These are phyloP conservation scores for Fraxinus dipetala DNA, from an alignment of 305 asterid species.

Conservation along the genomic window DNA sequence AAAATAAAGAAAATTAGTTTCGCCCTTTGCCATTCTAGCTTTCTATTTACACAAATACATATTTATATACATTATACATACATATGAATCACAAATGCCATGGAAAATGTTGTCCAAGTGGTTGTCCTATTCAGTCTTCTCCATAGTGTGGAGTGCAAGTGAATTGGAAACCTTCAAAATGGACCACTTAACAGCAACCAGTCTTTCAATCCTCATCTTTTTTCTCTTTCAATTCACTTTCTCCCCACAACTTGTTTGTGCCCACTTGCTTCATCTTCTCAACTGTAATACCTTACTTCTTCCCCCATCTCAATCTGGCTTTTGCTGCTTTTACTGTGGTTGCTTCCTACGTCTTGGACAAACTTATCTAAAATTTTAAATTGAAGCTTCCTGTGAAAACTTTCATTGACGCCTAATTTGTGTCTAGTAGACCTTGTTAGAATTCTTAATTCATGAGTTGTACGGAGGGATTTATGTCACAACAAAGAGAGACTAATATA, in stretches of 20 bases:
- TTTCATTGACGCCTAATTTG: too few species aligned
- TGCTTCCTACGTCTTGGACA: slow-evolving; percentile 10
- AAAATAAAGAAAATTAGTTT: not conserved
- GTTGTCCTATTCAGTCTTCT: slow-evolving; percentile 25
- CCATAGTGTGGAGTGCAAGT: slow-evolving; percentile 16
- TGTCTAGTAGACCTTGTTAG: too few species aligned
- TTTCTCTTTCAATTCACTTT: not conserved
- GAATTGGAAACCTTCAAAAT: slow-evolving; percentile 1
- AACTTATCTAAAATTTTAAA: not conserved
- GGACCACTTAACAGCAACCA: slow-evolving; percentile 33
- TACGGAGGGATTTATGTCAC: too few species aligned
- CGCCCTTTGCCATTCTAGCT: too few species aligned
- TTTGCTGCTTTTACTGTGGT: slow-evolving; percentile 12
- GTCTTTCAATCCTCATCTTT: slow-evolving; percentile 9
- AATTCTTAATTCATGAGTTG: too few species aligned
- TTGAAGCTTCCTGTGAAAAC: not conserved
- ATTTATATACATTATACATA: not conserved
- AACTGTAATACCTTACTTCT: slow-evolving; percentile 19
- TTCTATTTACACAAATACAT: not conserved
- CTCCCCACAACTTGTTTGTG: slow-evolving; percentile 9
- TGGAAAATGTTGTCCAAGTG: not conserved
- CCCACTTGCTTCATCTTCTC: slow-evolving; percentile 31
- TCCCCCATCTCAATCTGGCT: slow-evolving; percentile 20
- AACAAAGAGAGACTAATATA: not conserved
- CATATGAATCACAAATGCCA: not conserved